A percentile compares a stretch with the other conserved stretches of the same genome.
These are phyloP conservation scores for Phalaenopsis hybrid DNA, from an alignment of 116 monocot genomes.

Conservation along the genomic window DNA sequence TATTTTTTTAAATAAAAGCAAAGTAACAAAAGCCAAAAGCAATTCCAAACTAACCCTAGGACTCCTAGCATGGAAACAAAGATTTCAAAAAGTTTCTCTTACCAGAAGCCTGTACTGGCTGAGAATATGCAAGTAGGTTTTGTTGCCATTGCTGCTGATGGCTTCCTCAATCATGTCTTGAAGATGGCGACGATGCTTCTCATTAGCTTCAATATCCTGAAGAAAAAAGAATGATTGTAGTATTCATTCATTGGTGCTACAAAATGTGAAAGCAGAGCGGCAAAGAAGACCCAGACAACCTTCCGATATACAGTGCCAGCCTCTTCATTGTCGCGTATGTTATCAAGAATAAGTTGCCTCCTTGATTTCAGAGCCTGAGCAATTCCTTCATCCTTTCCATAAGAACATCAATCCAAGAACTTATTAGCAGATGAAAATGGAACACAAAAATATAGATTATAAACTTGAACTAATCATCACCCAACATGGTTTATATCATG, in stretches of 20 bases:
- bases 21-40: too few species aligned
- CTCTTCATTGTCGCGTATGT: slow-evolving; percentile 97
- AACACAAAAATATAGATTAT: background rate
- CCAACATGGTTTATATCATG: background rate
- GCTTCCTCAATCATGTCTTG: slow-evolving; percentile 95
- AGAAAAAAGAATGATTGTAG: background rate
- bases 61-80: background rate
- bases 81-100: slow-evolving; percentile 18
- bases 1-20: too few species aligned
- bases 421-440: background rate
- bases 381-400: slow-evolving; percentile 53
- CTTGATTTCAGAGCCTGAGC: slow-evolving; percentile 57
- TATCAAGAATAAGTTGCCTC: slow-evolving; percentile 93
- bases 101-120: slow-evolving; percentile 94
- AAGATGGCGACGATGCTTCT: slow-evolving; percentile 62
- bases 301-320: slow-evolving; percentile 78
- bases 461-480: background rate
- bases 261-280: background rate
- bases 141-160: slow-evolving; percentile 74
- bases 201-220: slow-evolving; percentile 88
- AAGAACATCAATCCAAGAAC: slow-evolving; percentile 11
- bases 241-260: background rate
- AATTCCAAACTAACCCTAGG: too few species aligned
- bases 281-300: slow-evolving; percentile 27
- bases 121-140: slow-evolving; percentile 86